Percentiles rank a stretch among this genome's conserved stretches.
Conservation (phyloP, 805 yeast genomes). For the Kodamaea jinghongensis region DNA sequence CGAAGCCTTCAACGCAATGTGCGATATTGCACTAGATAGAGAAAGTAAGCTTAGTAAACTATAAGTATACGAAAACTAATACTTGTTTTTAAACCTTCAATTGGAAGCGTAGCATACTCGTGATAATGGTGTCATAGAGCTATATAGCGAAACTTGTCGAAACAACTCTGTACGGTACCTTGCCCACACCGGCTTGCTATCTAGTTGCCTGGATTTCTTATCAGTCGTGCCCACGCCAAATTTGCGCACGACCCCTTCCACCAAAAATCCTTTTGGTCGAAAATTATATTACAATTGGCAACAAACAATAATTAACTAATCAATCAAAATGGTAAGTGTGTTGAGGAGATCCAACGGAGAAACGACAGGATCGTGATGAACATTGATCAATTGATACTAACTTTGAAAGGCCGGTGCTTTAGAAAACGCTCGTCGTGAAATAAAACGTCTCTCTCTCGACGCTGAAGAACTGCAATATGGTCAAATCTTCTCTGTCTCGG, state of each 20-base stretch:
- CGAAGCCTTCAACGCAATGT: constrained; percentile 83
- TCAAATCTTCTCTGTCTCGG: constrained; percentile 89
- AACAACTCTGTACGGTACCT: no score
- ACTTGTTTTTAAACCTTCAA: no score
- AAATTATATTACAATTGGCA: constrained; percentile 1
- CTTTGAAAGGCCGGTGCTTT: constrained; percentile 83
- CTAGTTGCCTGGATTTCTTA: no score
- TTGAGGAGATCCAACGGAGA: background rate
- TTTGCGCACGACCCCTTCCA: constrained; percentile 4
- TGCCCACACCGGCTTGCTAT: no score
- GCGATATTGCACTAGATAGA: constrained; percentile 85
- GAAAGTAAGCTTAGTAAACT: constrained; percentile 25
- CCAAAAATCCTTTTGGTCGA: constrained; percentile 2
- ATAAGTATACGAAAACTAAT: background rate
- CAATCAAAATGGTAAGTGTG: constrained; percentile 8
- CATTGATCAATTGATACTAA: background rate
- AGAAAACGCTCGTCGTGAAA: constrained; percentile 94
- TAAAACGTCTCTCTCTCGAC: constrained; percentile 74
- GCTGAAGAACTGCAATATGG: constrained; percentile 79
- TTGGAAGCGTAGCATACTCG: no score
- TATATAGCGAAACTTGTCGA: no score
- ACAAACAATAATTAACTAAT: constrained; percentile 4
- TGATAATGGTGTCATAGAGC: no score
- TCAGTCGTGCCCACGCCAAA: constrained; percentile 1
- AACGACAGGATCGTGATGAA: background rate